Evolutionary conservation across 805 yeast species (phyloP).

Genomic region (Phaffomyces thermotolerans): DNA sequence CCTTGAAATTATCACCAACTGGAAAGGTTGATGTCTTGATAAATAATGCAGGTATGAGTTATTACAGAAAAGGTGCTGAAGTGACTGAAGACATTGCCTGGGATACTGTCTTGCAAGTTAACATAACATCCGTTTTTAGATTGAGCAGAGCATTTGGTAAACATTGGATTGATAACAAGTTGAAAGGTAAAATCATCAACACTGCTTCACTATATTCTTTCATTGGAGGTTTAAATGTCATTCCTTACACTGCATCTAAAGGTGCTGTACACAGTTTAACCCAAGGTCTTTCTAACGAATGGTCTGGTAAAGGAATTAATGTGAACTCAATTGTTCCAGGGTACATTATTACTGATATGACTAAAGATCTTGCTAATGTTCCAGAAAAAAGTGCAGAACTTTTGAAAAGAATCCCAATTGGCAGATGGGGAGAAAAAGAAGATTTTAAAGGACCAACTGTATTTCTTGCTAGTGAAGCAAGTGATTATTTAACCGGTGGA

Average conservation of each 20-base stretch:
- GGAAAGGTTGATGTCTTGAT: constrained; percentile 71
- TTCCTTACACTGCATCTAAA: constrained; percentile 80
- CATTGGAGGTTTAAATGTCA: constrained; percentile 25
- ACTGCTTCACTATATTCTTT: constrained; percentile 64
- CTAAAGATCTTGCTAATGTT: constrained; percentile 24
- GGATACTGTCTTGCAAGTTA: constrained; percentile 64
- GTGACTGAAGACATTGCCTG: constrained; percentile 38
- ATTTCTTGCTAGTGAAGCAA: background rate
- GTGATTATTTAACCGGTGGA: constrained; percentile 29
- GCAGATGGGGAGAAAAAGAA: constrained; percentile 41
- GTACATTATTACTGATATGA: constrained; percentile 41
- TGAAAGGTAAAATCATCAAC: constrained; percentile 64
- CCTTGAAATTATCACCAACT: constrained; percentile 49
- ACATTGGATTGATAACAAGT: constrained; percentile 44
- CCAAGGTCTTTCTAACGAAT: constrained; percentile 59
- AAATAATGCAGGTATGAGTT: constrained; percentile 83
- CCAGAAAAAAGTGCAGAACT: constrained; percentile 24
- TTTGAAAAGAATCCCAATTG: constrained; percentile 25
- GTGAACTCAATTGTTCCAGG: constrained; percentile 48
- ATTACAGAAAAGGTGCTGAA: constrained; percentile 51
- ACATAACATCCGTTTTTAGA: constrained; percentile 71
- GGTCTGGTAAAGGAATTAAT: constrained; percentile 37
- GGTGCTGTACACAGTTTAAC: constrained; percentile 78
- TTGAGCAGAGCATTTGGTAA: constrained; percentile 70
- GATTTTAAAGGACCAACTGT: constrained; percentile 66